Percentiles rank a stretch among this genome's conserved stretches.
phyloP scores from a whole-genome alignment of 2,329 filamentous ascomycete species.

The Botrytis deweyae region DNA sequence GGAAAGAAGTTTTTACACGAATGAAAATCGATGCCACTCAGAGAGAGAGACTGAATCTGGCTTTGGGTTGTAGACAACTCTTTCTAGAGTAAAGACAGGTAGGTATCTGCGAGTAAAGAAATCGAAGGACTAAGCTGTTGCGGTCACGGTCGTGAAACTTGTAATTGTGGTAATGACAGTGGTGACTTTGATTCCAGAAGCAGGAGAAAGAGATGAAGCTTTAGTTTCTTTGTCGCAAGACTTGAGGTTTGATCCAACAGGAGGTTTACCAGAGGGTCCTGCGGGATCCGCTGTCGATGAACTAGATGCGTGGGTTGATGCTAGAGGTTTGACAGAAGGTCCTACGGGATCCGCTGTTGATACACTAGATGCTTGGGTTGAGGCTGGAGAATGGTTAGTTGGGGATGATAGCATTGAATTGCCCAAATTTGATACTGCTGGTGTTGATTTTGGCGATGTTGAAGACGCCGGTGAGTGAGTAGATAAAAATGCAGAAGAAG shows the following conservation, averaged over 20 bases:
- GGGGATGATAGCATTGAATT: background rate
- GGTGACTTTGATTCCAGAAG: background rate
- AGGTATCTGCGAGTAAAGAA: background rate
- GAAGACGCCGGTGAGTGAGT: background rate
- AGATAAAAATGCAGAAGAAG: background rate
- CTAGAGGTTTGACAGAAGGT: background rate
- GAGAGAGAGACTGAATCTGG: background rate
- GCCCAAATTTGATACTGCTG: background rate
- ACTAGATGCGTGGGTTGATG: background rate
- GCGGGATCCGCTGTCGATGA: background rate
- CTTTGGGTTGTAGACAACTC: background rate
- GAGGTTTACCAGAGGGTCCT: background rate
- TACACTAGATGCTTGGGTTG: background rate
- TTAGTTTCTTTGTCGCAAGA: background rate
- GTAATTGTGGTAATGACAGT: constrained; percentile 4
- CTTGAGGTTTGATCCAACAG: background rate
- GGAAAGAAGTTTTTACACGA: background rate
- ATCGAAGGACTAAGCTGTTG: background rate
- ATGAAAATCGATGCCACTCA: background rate
- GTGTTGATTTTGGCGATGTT: background rate
- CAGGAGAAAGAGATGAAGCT: background rate
- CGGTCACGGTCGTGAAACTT: background rate
- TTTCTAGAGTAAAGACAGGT: background rate
- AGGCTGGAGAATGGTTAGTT: background rate
- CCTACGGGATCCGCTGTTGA: too few relatives aligned